phyloP scores from a whole-genome alignment of 345 rosid genomes.

The Arabis hirsuta region DNA sequence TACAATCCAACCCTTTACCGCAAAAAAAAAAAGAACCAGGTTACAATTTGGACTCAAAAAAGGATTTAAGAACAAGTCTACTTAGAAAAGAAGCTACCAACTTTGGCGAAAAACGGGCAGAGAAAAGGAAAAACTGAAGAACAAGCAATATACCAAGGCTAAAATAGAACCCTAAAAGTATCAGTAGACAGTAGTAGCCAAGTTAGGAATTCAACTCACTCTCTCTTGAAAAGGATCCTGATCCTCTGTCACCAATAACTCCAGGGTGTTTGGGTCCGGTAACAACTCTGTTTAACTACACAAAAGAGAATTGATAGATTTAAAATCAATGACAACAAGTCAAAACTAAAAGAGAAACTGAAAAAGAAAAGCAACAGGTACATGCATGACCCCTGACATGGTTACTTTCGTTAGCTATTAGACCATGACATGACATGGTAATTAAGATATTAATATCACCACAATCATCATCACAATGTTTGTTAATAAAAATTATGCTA shows the following conservation, averaged over 20 bases:
- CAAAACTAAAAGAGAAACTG: conserved; percentile 9
- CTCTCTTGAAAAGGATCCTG: conserved; percentile 98
- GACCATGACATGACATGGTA: conserved; percentile 28
- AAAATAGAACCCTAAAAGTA: not conserved
- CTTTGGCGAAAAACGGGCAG: not conserved
- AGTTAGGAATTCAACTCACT: conserved; percentile 61
- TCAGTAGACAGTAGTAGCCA: conserved; percentile 14
- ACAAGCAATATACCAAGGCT: conserved; percentile 1
- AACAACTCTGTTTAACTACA: conserved; percentile 87
- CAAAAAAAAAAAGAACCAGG: not conserved
- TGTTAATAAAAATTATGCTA: conserved; percentile 21
- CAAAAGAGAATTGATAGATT: conserved; percentile 4
- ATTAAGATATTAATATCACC: conserved; percentile 5
- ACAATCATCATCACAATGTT: not conserved
- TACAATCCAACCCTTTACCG: not conserved
- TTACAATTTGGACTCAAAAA: not conserved
- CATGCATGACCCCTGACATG: not conserved
- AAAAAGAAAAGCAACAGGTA: not conserved
- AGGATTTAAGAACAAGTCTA: not conserved
- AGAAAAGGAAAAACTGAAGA: conserved; percentile 5
- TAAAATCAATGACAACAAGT: conserved; percentile 9
- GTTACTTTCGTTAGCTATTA: not conserved
- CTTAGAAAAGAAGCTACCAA: not conserved
- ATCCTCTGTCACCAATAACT: conserved; percentile 94
- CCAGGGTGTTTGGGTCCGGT: conserved; percentile 94